These are phyloP conservation scores for Calonectria pteridis DNA, from an alignment of 2,329 filamentous ascomycete genomes.

Conservation along the genomic window DNA sequence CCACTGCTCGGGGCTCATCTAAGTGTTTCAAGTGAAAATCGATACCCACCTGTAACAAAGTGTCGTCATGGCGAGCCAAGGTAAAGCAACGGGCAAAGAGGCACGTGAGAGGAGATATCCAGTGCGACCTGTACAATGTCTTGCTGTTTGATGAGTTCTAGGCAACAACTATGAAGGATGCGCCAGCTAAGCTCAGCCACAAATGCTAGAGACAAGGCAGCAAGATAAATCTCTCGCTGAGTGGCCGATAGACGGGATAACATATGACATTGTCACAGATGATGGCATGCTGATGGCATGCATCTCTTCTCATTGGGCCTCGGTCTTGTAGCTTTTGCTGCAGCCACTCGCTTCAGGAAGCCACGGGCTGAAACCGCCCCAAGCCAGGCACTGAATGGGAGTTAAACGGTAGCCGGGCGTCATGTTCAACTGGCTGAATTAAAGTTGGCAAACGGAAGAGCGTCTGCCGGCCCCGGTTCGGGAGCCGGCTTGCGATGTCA, in stretches of 20 bases:
- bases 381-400: not conserved
- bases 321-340: not conserved
- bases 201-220: not conserved
- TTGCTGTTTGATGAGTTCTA: slow-evolving; percentile 1
- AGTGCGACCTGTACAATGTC: not conserved
- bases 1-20: not conserved
- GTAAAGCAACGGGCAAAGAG: not conserved
- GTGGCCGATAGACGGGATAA: not conserved
- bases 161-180: slow-evolving; percentile 7
- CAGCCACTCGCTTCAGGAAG: not conserved
- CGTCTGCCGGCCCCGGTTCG: not conserved
- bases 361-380: not conserved
- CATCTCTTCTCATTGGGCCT: not conserved
- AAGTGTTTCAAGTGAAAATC: not conserved
- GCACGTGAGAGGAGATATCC: not conserved
- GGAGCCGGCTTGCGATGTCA: not conserved
- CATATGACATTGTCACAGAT: not conserved
- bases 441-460: slow-evolving; percentile 3
- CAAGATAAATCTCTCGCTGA: not conserved
- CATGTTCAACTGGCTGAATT: slow-evolving; percentile 1
- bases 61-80: not conserved
- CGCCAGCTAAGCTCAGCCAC: slow-evolving; percentile 2
- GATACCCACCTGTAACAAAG: not conserved
- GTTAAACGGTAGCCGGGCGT: not conserved
- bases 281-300: slow-evolving; percentile 2